Conservation (phyloP, 2,329 filamentous ascomycete species). For the Domatiomyces globalis region DNA sequence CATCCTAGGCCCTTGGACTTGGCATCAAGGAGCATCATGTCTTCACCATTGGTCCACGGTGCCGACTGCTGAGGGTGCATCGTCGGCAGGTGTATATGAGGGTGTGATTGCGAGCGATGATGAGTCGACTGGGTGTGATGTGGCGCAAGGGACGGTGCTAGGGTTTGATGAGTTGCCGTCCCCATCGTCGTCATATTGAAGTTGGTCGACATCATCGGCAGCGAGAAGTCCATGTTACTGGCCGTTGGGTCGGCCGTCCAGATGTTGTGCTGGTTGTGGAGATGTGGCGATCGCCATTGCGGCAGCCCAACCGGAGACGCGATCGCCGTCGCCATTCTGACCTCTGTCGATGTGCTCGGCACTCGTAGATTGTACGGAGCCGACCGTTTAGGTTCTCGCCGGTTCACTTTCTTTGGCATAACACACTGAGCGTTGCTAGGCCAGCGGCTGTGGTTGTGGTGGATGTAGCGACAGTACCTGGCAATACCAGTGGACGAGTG, state of each 20-base stretch:
- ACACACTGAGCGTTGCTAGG: not conserved
- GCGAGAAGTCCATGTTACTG: not conserved
- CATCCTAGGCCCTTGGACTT: conserved; percentile 67
- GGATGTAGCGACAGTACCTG: conserved; percentile 1
- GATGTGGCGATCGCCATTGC: not conserved
- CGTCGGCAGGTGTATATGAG: conserved; percentile 25
- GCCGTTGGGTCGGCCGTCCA: not conserved
- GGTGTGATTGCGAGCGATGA: not conserved
- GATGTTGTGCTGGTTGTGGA: conserved; percentile 1
- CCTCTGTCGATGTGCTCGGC: conserved; percentile 1
- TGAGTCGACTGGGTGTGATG: not conserved
- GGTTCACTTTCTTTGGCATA: conserved; percentile 8
- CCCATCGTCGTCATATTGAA: not conserved
- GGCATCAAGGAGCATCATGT: conserved; percentile 57
- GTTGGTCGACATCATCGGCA: not conserved
- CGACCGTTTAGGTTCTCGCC: conserved; percentile 9
- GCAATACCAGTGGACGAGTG: not conserved
- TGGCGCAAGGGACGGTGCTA: not conserved
- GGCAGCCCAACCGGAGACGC: conserved; percentile 4
- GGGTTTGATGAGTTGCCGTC: not conserved
- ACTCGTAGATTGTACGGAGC: conserved; percentile 12
- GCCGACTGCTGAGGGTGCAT: conserved; percentile 38
- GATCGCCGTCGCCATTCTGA: conserved; percentile 13
- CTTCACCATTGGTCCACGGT: conserved; percentile 61
- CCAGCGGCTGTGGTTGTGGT: not conserved